Conservation (phyloP, 2,329 filamentous ascomycete species). For the Claviceps quebecensis region DNA sequence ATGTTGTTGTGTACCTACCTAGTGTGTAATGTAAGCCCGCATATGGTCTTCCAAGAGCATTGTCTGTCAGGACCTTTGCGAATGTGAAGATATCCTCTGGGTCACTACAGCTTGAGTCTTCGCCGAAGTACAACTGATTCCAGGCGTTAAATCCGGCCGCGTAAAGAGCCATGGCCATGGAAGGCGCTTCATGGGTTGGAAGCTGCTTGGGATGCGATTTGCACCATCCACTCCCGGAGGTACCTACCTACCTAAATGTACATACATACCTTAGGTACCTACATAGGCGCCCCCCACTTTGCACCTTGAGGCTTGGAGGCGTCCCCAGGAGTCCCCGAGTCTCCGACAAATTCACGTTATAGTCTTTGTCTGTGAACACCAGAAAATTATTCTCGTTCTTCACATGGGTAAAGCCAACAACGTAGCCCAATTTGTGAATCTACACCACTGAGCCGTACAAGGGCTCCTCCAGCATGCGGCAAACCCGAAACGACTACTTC, state of each 20-base stretch:
- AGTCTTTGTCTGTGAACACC: too few relatives aligned
- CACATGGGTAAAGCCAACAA: too few relatives aligned
- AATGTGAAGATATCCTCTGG: constrained; percentile 33
- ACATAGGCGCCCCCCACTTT: too few relatives aligned
- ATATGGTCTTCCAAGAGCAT: constrained; percentile 20
- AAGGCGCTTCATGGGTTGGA: neutral
- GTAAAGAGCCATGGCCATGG: constrained; percentile 39
- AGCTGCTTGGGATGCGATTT: too few relatives aligned
- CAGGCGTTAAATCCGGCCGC: constrained; percentile 46
- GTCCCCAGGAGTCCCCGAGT: too few relatives aligned
- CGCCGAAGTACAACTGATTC: constrained; percentile 34
- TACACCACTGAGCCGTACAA: neutral
- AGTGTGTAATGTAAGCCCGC: constrained; percentile 30
- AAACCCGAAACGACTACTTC: neutral
- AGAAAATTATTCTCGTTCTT: too few relatives aligned
- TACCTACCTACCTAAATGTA: too few relatives aligned
- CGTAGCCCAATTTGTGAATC: neutral
- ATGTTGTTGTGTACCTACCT: constrained; percentile 21
- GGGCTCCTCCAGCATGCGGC: neutral
- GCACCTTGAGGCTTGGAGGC: too few relatives aligned
- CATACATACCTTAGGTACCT: too few relatives aligned
- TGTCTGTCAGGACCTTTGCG: constrained; percentile 23
- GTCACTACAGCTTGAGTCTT: constrained; percentile 14
- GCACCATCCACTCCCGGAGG: too few relatives aligned
- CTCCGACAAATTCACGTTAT: too few relatives aligned